Evolutionary conservation across 2,329 filamentous ascomycete genomes (phyloP).

Genomic region (Verticillium nonalfalfae): DNA sequence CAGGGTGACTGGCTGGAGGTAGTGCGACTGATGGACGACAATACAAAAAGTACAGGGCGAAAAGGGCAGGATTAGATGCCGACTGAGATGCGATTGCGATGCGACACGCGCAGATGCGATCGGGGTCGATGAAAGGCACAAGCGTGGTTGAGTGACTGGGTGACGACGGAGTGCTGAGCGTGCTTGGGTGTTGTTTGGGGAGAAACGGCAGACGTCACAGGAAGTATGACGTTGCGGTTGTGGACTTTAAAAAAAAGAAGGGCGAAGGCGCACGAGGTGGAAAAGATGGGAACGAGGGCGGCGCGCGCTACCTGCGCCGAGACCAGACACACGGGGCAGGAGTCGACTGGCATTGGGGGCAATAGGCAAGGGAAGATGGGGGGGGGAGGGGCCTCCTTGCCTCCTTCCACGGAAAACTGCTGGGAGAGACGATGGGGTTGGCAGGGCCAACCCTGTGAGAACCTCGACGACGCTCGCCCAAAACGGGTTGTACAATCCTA

Average conservation of each 20-base stretch:
- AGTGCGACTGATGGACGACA: background rate
- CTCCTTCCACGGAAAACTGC: background rate
- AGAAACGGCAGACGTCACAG: conserved; percentile 36
- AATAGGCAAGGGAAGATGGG: background rate
- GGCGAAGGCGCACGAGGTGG: background rate
- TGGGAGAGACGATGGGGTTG: background rate
- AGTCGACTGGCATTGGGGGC: background rate
- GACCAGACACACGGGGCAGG: background rate
- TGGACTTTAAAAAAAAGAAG: conserved; percentile 15
- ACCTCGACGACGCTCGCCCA: background rate
- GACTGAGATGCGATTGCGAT: background rate
- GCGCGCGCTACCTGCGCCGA: background rate
- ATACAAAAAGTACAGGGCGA: background rate
- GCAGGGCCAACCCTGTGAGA: background rate
- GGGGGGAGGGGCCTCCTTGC: background rate
- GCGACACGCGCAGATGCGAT: background rate
- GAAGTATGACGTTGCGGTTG: conserved; percentile 34
- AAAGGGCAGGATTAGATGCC: background rate
- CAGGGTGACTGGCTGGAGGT: background rate
- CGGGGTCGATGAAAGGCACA: background rate
- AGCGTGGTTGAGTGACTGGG: background rate
- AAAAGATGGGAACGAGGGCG: background rate
- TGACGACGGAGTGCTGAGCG: background rate
- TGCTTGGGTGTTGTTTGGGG: conserved; percentile 7
- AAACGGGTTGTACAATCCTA: background rate